Percentiles rank a stretch among this genome's conserved stretches.
Conservation (phyloP, 352 stramenopile species). For the Pythium diclinum region DNA sequence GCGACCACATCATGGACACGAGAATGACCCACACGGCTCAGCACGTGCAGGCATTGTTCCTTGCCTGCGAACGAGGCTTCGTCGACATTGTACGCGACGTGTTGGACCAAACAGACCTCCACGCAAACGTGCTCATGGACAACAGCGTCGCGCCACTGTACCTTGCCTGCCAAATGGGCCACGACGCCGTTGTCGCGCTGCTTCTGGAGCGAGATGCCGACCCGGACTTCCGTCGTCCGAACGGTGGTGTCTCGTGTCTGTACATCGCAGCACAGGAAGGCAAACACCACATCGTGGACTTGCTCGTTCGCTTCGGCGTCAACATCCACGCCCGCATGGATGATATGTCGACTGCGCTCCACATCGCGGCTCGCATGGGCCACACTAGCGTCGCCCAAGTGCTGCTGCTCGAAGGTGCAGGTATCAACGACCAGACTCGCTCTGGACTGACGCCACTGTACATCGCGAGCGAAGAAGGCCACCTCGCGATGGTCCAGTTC, state of each 20-base stretch:
- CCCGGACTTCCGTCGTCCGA: constrained; percentile 58
- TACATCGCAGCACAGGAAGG: constrained; percentile 86
- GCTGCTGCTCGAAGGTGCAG: constrained; percentile 49
- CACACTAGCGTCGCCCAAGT: constrained; percentile 49
- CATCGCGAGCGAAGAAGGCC: constrained; percentile 83
- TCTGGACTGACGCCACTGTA: constrained; percentile 78
- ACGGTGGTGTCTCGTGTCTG: constrained; percentile 69
- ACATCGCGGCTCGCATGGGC: constrained; percentile 83
- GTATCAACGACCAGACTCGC: constrained; percentile 68
- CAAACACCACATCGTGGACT: constrained; percentile 56
- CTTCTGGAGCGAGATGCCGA: constrained; percentile 56
- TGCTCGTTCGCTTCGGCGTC: constrained; percentile 46
- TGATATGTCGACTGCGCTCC: constrained; percentile 69
- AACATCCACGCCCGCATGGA: constrained; percentile 69
- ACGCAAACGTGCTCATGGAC: constrained; percentile 80
- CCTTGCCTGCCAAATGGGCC: constrained; percentile 81
- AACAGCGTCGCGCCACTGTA: constrained; percentile 79
- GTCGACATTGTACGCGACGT: constrained; percentile 64
- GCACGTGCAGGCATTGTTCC: constrained; percentile 68
- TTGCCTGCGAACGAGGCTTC: constrained; percentile 75
- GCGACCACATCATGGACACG: neutral
- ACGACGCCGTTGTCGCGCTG: constrained; percentile 54
- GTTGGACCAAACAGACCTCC: constrained; percentile 44
- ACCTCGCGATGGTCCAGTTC: constrained; percentile 57
- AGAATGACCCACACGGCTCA: constrained; percentile 24